These are phyloP conservation scores for Podaxis carcinomalis DNA, from an alignment of 768 basidiomycete species.

Conservation along the genomic window DNA sequence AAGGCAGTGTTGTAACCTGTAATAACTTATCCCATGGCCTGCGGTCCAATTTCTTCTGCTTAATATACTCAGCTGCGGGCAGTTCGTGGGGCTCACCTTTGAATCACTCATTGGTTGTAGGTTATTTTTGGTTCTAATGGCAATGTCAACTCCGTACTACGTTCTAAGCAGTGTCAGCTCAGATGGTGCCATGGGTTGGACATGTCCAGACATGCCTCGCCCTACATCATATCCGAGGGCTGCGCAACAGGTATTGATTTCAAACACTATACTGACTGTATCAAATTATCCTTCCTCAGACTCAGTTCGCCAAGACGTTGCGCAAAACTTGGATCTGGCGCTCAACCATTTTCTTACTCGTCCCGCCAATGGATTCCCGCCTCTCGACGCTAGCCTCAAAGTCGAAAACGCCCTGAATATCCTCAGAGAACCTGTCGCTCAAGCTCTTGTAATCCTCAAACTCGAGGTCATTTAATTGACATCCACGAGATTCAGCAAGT, in stretches of 20 bases:
- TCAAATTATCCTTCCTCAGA: neutral
- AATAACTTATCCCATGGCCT: neutral
- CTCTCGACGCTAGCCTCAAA: constrained; percentile 96
- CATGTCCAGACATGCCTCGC: no score
- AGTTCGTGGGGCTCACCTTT: neutral
- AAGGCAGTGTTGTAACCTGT: neutral
- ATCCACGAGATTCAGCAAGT: constrained; percentile 78
- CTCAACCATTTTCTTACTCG: constrained; percentile 79
- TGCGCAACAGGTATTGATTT: neutral
- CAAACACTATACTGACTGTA: neutral
- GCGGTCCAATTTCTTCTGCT: neutral
- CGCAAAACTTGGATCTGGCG: constrained; percentile 81
- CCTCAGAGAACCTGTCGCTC: constrained; percentile 72
- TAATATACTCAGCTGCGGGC: neutral
- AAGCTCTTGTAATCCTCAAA: constrained; percentile 77
- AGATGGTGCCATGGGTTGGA: neutral
- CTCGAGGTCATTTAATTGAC: constrained; percentile 78
- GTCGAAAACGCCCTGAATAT: constrained; percentile 83
- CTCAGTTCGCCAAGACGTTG: constrained; percentile 39
- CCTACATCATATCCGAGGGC: neutral
- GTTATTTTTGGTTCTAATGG: neutral
- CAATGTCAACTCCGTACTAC: neutral
- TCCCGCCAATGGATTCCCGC: constrained; percentile 87
- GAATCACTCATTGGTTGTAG: neutral
- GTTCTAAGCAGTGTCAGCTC: neutral